A percentile compares a stretch with the other conserved stretches of the same genome.
Evolutionary conservation across 2,329 filamentous ascomycete species (phyloP).

Genomic region (Tolypocladium album): DNA sequence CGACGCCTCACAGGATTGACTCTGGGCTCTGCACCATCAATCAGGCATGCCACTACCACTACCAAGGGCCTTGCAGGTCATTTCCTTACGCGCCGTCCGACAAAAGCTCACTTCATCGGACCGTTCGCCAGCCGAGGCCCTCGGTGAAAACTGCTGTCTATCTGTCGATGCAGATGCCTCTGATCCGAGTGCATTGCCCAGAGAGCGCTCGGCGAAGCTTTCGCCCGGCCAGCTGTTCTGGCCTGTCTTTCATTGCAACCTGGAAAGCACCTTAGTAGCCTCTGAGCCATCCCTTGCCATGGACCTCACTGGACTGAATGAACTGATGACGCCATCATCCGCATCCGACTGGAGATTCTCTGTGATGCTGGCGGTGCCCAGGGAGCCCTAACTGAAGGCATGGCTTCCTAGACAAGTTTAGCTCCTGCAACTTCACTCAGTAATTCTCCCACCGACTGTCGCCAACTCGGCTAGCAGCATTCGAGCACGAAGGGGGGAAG

Average conservation of each 20-base stretch:
- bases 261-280: too few relatives aligned
- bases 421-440: neutral
- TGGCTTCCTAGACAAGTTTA: neutral
- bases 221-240: neutral
- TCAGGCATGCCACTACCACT: neutral
- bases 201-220: neutral
- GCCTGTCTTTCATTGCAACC: neutral
- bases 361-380: neutral
- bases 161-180: neutral
- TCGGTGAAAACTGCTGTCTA: neutral
- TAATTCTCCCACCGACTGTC: neutral
- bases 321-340: neutral
- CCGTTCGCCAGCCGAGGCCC: neutral
- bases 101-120: too few relatives aligned
- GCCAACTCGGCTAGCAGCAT: neutral
- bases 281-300: neutral
- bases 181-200: neutral
- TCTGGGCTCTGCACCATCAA: neutral
- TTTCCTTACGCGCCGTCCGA: neutral
- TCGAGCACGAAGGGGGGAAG: neutral
- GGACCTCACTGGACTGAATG: neutral
- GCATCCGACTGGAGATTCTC: neutral
- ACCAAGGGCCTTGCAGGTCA: neutral
- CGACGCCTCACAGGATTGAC: neutral
- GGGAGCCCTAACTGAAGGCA: neutral